A percentile compares a stretch with the other conserved stretches of the same genome.
These are phyloP conservation scores for Penicillium herquei DNA, from an alignment of 495 filamentous ascomycete genomes.

Conservation along the genomic window DNA sequence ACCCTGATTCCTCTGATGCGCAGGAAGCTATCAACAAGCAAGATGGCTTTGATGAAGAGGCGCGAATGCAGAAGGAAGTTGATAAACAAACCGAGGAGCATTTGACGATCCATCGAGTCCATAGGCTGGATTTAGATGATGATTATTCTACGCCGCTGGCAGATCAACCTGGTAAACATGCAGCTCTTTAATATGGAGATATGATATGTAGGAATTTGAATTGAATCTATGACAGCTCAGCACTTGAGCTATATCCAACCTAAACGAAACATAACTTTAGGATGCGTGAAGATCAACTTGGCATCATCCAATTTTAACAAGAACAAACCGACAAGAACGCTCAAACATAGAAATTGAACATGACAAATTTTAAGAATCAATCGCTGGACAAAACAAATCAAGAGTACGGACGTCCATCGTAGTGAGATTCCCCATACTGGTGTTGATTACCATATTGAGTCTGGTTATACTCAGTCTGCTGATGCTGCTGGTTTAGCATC, in stretches of 20 bases:
- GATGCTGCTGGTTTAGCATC: background rate
- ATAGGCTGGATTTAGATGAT: slow-evolving; percentile 24
- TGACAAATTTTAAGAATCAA: background rate
- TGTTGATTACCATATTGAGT: background rate
- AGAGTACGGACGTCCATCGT: background rate
- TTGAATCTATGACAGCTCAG: no score
- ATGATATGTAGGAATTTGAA: background rate
- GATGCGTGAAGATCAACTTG: no score
- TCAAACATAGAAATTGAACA: background rate
- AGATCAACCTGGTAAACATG: slow-evolving; percentile 22
- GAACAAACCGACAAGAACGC: no score
- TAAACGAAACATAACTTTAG: no score
- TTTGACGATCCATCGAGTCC: slow-evolving; percentile 30
- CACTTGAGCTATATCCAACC: no score
- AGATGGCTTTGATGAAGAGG: slow-evolving; percentile 35
- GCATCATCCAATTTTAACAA: no score
- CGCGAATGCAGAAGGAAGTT: slow-evolving; percentile 41
- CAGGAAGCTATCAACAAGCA: slow-evolving; percentile 29
- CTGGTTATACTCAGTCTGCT: background rate
- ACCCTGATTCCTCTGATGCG: slow-evolving; percentile 33
- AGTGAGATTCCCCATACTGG: background rate
- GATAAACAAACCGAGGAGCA: slow-evolving; percentile 55
- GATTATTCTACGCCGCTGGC: slow-evolving; percentile 20
- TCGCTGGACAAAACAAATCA: background rate
- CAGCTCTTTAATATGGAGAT: slow-evolving; percentile 14